Evolutionary conservation across 2,329 filamentous ascomycete species (phyloP), one percentile per base, ranked within the genome.

Genomic region (Phoma sp.): DNA sequence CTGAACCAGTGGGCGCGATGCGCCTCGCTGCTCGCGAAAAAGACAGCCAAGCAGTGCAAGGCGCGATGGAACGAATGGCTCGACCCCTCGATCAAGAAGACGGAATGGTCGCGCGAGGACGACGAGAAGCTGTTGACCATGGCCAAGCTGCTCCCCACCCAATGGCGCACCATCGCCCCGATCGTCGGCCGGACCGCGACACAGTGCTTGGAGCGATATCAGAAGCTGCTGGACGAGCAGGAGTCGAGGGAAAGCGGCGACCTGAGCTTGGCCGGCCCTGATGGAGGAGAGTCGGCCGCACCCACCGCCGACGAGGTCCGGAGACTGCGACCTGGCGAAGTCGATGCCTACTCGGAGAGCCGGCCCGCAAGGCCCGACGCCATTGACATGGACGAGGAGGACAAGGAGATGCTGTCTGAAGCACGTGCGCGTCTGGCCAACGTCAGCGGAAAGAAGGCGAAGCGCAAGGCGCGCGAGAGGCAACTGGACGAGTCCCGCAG

Each of bases 341-440:
- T 97, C 58, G 95, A 99, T 68, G 93, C 94, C n/a, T 94, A 98
- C 70, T 92, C 95, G 9, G 95, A 99, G 77, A 95, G 90, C 65
- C 97, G 97, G 76, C 95, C 95, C 51, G 95, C 95, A 32, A 85
- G 93, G 57, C 95, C 95, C 35, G 95, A 99, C 76, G 97, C 95
- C 6, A 95, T 99, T 73, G 95, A 99, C 77, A 87, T 99, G 69
- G 95, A 99, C 73, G 95, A 99, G 75, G 95, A 99, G 73, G 95
- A 99, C 77, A 98, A 99, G 81, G 95, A 99, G 78, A 99, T 99
- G 95, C 78, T 99, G 70, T 97, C 93, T 74, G 95, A 99, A 79
- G 95, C 95, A 65, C 91, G 95, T 73, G 95, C 95, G 51, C 92
- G 95, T 79, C 81, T 99, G 62, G 95, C 95, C 61, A 99, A 99